Evolutionary conservation across 306 rosid genomes (phyloP), one percentile per base, ranked within the genome.

Genomic region (Pyrus pyrifolia): DNA sequence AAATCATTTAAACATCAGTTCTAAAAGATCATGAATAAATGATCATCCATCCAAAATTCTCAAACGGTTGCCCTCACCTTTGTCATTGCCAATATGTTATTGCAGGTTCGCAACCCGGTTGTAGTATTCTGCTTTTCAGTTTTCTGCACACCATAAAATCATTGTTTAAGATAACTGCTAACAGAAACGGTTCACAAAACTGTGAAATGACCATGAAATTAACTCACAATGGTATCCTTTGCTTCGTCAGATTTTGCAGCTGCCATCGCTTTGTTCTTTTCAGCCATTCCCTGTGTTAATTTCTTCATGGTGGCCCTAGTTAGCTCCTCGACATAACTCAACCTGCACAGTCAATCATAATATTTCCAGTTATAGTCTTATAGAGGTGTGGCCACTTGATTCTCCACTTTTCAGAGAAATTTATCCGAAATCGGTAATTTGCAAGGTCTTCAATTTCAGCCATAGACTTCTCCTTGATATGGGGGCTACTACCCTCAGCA

Each of bases 241-340:
- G 90, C 99, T 83, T 96, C 98, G 14, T 92, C 92, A 63, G 99
- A 87, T 85, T 92, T 96, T 78, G 99, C 99, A 76, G 89, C 86
- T 42, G 98, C 91, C 97, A 96, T 87, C 22, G 98, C 88, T 87
- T 92, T 92, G 84, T 87, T 95, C 84, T 89, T 91, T 81, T 89
- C 96, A 65, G 91, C 96, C 98, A 92, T 91, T 83, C 97, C 99
- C 78, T 96, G 99, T 69, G 97, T 96, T 83, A 96, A 86, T 78
- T 96, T 96, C 93, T 88, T 96, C 84, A 91, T 88, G 42, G 99
- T 92, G 45, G 97, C 96, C 78, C 93, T 89, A 75, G 98, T 89
- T 74, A 91, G 87, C 87, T 89, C 99, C 87, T 92, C 97, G 58
- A 89, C 86, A 1, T 86, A 91, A 73, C 89, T 92, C 87, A 96